Conservation (phyloP, 2,329 filamentous ascomycete genomes). For the Tolypocladium ophioglossoides region DNA sequence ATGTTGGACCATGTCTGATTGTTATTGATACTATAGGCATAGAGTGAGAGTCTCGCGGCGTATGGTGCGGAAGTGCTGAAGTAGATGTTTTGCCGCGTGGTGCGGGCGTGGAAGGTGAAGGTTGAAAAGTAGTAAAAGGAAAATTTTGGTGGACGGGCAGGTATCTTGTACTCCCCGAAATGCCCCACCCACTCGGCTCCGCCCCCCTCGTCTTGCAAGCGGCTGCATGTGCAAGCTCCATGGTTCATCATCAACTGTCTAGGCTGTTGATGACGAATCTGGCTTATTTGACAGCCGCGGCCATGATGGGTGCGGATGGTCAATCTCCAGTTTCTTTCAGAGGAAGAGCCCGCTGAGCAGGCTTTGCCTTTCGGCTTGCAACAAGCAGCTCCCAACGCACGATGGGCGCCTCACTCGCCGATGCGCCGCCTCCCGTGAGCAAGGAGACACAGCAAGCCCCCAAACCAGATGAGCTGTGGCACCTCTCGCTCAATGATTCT, state of each 20-base stretch:
- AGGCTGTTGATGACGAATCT: not conserved
- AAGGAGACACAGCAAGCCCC: not conserved
- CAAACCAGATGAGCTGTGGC: constrained; percentile 12
- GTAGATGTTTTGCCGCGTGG: not conserved
- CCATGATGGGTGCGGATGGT: not conserved
- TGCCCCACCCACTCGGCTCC: not conserved
- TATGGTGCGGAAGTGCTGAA: not conserved
- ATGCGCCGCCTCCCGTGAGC: not conserved
- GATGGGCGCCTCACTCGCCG: not conserved
- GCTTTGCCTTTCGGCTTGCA: not conserved
- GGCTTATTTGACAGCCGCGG: not conserved
- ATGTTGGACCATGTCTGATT: not conserved
- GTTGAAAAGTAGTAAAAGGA: not conserved
- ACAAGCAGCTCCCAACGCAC: not conserved
- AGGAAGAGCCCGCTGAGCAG: not conserved
- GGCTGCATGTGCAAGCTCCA: not conserved
- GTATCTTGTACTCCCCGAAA: not conserved
- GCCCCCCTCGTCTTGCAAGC: not conserved
- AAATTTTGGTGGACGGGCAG: not conserved
- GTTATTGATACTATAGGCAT: not conserved
- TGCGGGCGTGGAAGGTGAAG: not conserved
- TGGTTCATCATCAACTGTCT: not conserved
- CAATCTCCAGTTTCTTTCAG: not conserved
- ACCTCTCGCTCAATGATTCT: constrained; percentile 16
- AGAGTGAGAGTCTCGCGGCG: not conserved